Percentiles rank a stretch among this genome's conserved stretches.
phyloP scores from a whole-genome alignment of 805 yeast species.

The Sungouiozyma intestinalis region DNA sequence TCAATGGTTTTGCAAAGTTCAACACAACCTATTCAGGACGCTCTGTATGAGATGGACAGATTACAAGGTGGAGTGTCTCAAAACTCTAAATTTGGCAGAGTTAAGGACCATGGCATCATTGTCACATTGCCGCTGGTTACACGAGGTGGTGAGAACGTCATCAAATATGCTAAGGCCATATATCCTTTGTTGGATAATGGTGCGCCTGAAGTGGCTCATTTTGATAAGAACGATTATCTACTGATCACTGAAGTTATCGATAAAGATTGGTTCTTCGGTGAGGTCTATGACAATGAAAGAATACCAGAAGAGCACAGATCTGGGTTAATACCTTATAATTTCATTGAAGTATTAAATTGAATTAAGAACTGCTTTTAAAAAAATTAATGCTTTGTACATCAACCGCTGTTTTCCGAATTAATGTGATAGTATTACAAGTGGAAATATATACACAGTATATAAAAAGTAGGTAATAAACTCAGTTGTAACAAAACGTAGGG shows the following conservation, averaged over 20 bases:
- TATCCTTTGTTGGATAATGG: constrained; percentile 22
- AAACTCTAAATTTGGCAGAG: constrained; percentile 16
- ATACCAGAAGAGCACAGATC: constrained; percentile 11
- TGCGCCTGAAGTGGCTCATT: constrained; percentile 23
- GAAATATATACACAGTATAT: too few species aligned
- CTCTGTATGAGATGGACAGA: constrained; percentile 24
- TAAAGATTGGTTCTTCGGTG: constrained; percentile 28
- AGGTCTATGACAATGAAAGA: constrained; percentile 22
- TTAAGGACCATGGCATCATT: constrained; percentile 24
- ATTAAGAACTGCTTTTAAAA: too few species aligned
- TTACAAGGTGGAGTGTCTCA: constrained; percentile 15
- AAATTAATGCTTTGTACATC: too few species aligned
- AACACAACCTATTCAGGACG: constrained; percentile 23
- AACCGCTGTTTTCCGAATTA: too few species aligned
- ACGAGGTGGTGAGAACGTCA: constrained; percentile 18
- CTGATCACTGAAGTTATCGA: constrained; percentile 23
- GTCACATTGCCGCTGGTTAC: constrained; percentile 24
- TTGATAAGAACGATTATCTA: constrained; percentile 24
- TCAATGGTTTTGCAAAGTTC: constrained; percentile 22
- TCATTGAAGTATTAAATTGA: constrained; percentile 11
- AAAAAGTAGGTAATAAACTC: too few species aligned
- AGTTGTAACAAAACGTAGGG: too few species aligned
- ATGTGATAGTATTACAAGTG: too few species aligned
- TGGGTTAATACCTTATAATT: constrained; percentile 23
- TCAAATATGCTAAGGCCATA: constrained; percentile 25